Percentiles rank a stretch among this genome's conserved stretches.
phyloP scores from a whole-genome alignment of 2,329 filamentous ascomycete species.

The Aspergillus sojae region DNA sequence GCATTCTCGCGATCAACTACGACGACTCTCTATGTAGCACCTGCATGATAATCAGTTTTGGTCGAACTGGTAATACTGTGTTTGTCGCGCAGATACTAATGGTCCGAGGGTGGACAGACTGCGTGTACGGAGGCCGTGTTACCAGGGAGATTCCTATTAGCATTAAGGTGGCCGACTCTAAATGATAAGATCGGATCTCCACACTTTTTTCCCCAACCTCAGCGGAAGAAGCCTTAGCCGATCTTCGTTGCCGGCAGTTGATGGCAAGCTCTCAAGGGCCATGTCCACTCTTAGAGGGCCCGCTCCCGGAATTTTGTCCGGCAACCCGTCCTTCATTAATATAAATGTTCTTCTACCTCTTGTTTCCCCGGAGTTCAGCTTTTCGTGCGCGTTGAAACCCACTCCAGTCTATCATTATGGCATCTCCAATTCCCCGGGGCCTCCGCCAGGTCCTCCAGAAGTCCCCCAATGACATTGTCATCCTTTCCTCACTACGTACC shows the following conservation, averaged over 20 bases:
- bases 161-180: not conserved
- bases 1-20: not conserved
- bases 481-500: conserved; percentile 88
- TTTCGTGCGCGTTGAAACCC: conserved; percentile 1
- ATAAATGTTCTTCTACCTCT: conserved; percentile 24
- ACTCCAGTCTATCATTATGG: conserved; percentile 40
- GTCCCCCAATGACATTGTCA: conserved; percentile 77
- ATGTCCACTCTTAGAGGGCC: conserved; percentile 23
- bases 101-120: not conserved
- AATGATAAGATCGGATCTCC: conserved; percentile 20
- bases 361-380: conserved; percentile 11
- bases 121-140: not conserved
- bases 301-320: conserved; percentile 35
- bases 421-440: conserved; percentile 60
- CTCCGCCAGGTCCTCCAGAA: conserved; percentile 77
- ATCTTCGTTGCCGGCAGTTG: conserved; percentile 36
- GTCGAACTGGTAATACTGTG: not conserved
- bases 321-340: conserved; percentile 42
- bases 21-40: not conserved
- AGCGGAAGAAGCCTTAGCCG: conserved; percentile 42
- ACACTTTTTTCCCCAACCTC: conserved; percentile 23
- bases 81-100: no score
- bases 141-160: not conserved
- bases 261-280: conserved; percentile 24
- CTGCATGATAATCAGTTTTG: not conserved